These are phyloP conservation scores for Inonotus hispidus DNA, from an alignment of 1,284 basidiomycete species.

Conservation along the genomic window DNA sequence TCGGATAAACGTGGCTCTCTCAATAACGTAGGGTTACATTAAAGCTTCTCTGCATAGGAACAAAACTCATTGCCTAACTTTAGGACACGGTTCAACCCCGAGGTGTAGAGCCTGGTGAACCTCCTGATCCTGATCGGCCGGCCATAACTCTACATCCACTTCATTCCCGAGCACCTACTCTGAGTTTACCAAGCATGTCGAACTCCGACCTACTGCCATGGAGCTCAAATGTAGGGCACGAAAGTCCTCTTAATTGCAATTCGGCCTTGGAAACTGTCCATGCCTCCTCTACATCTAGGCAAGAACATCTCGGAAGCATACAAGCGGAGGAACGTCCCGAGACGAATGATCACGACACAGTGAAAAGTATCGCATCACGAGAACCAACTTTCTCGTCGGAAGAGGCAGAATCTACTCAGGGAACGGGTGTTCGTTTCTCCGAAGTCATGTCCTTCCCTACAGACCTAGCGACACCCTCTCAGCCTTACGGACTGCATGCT, in stretches of 20 bases:
- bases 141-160: not conserved
- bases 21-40: not conserved
- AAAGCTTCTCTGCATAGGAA: not conserved
- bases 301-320: not conserved
- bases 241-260: not conserved
- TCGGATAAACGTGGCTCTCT: not conserved
- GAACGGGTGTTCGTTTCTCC: constrained; percentile 32
- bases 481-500: constrained; percentile 51
- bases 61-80: not conserved
- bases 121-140: not conserved
- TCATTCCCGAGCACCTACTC: not conserved
- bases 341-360: not conserved
- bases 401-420: constrained; percentile 10
- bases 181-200: not conserved
- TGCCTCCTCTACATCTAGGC: not conserved
- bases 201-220: not conserved
- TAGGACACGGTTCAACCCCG: not conserved
- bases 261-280: not conserved
- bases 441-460: constrained; percentile 27
- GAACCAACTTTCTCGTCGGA: constrained; percentile 70
- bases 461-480: constrained; percentile 52
- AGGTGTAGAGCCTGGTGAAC: not conserved
- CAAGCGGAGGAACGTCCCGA: not conserved
- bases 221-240: not conserved
- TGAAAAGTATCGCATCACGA: constrained; percentile 17